Percentiles rank a stretch among this genome's conserved stretches.
Conservation (phyloP, 2,329 filamentous ascomycete species). For the Pseudogymnoascus sp. region DNA sequence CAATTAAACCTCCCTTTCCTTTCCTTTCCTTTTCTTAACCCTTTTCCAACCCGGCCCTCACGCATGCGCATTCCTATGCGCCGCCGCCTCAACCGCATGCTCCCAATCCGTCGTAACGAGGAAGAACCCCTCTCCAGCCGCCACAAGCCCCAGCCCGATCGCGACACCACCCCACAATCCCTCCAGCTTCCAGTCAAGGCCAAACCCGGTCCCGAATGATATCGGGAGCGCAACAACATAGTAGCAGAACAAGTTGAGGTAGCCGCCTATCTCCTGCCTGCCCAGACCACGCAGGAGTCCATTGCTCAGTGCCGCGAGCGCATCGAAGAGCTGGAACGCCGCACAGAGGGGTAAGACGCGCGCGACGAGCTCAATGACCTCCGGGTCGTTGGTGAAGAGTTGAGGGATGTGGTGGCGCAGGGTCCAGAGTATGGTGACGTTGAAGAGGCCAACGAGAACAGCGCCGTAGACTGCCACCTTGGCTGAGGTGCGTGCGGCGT, state of each 20-base stretch:
- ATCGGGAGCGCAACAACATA: conserved; percentile 82
- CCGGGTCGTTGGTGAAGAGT: conserved; percentile 68
- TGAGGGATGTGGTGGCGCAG: conserved; percentile 68
- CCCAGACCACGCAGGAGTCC: conserved; percentile 83
- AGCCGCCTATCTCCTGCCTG: conserved; percentile 81
- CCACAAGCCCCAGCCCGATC: conserved; percentile 49
- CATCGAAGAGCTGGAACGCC: conserved; percentile 85
- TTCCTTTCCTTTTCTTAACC: not conserved
- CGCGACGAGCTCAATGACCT: conserved; percentile 63
- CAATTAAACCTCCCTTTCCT: not conserved
- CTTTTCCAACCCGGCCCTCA: conserved; percentile 18
- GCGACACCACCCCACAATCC: conserved; percentile 79
- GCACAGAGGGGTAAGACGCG: conserved; percentile 72
- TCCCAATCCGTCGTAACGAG: conserved; percentile 51
- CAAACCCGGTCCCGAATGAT: conserved; percentile 71
- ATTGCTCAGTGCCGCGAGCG: conserved; percentile 69
- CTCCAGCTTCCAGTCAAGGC: conserved; percentile 64
- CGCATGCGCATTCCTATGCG: conserved; percentile 43
- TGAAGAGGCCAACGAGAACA: conserved; percentile 67
- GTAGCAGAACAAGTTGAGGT: conserved; percentile 78
- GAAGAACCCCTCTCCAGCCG: conserved; percentile 48
- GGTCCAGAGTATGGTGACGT: conserved; percentile 60
- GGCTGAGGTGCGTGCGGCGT: conserved; percentile 73
- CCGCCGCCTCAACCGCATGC: conserved; percentile 54
- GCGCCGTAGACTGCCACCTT: conserved; percentile 65